phyloP scores from a whole-genome alignment of 495 filamentous ascomycete species.

The Penicillium paradoxum region DNA sequence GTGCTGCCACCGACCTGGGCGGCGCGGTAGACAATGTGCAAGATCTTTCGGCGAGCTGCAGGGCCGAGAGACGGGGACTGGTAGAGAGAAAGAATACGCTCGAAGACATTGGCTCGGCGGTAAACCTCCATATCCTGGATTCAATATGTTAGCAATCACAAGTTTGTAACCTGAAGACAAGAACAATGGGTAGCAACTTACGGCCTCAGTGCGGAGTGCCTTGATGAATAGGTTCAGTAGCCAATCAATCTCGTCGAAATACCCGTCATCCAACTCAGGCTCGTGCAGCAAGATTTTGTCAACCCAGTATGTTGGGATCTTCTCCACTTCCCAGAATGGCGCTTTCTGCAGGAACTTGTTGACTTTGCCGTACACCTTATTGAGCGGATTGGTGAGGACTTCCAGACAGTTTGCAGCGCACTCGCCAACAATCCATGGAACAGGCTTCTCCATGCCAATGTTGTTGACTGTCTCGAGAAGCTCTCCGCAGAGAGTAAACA shows the following conservation, averaged over 20 bases:
- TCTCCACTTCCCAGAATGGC: conserved; percentile 67
- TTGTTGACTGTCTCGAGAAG: conserved; percentile 64
- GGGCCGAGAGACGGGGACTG: conserved; percentile 58
- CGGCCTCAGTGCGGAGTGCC: conserved; percentile 55
- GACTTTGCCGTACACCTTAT: conserved; percentile 80
- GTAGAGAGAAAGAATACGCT: conserved; percentile 68
- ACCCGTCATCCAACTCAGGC: conserved; percentile 67
- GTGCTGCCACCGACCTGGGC: conserved; percentile 74
- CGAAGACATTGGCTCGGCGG: conserved; percentile 72
- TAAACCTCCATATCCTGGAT: conserved; percentile 74
- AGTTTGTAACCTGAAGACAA: background rate
- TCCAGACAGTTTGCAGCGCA: conserved; percentile 66
- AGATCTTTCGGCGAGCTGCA: conserved; percentile 58
- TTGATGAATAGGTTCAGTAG: conserved; percentile 70
- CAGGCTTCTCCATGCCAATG: conserved; percentile 48
- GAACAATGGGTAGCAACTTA: conserved; percentile 23
- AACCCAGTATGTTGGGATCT: conserved; percentile 69
- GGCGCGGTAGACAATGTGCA: conserved; percentile 68
- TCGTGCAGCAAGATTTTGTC: conserved; percentile 64
- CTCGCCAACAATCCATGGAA: conserved; percentile 67
- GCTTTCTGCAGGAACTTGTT: conserved; percentile 76
- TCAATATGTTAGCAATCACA: conserved; percentile 3
- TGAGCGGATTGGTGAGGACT: conserved; percentile 69
- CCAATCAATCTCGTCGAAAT: conserved; percentile 76
- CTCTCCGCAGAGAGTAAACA: conserved; percentile 72